Base-by-base conservation (phyloP, 306 rosid species). In the Dryas octopetala region DNA sequence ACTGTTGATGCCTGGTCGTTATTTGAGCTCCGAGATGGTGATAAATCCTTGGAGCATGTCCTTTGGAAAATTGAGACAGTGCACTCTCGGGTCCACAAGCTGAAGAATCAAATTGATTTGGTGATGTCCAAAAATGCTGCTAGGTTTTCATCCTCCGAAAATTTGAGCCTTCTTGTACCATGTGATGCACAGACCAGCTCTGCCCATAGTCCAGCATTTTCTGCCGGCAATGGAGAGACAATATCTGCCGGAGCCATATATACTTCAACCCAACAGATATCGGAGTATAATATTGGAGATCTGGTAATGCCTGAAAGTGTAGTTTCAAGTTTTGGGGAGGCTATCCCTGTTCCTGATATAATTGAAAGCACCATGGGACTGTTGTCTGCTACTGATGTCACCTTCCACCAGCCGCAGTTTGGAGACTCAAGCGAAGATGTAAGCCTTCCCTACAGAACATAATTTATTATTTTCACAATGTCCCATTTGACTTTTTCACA, bases 281-380 rank as follows among this genome's bases (percentile, higher is more conserved):
- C 86, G 4, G 93, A 90, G 65, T 89, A 76, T 77, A 96, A 89
- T 66, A 77, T 84, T 40, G 95, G 82, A 15, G 97, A 90, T 79
- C 76, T 90, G 28, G 88, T 78, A 60, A 70, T 87, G 81, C 95
- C 87, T 66, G 95, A 80, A 82, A 86, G 91, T 78, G 87, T 82
- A 40, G 88, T 87, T 76, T 91, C 92, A 49, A 91, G 97, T 80
- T 90, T 70, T 68, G 95, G 88, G 85, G 95, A 86, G 79, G 93
- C 85, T 54, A 48, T 87, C 13, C 60, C 75, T 72, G 80, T 89
- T 82, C 95, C 97, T 48, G 98, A 94, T 80, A 88, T 91, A 74
- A 87, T 87, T 65, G 97, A 91, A 85, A 91, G 96, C 91, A 88
- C 91, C 6, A 91, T 86, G 41, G 97, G 90, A 76, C 76, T 86